These are phyloP conservation scores for Bonnemaisonia californica DNA, from an alignment of 31 red algal genomes.

Conservation along the genomic window DNA sequence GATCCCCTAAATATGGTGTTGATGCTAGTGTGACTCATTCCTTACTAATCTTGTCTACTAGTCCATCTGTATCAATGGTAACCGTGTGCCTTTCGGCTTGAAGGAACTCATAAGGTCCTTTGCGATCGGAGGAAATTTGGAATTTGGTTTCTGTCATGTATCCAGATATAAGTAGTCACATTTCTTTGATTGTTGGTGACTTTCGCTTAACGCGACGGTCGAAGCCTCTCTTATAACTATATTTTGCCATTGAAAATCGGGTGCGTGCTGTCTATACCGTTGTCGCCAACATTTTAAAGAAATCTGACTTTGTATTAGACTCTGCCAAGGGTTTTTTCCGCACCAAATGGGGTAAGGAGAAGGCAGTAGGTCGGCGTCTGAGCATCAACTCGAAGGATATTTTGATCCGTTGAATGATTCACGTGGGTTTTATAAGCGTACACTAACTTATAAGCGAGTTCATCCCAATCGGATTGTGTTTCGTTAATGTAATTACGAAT, in stretches of 20 bases:
- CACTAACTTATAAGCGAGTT: slow-evolving; percentile 5
- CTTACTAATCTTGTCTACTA: too few species aligned
- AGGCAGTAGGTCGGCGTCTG: background rate
- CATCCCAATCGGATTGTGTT: slow-evolving; percentile 28
- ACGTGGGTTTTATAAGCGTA: slow-evolving; percentile 49
- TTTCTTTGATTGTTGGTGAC: too few species aligned
- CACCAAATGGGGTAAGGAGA: background rate
- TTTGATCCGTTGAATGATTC: background rate
- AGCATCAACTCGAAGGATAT: slow-evolving; percentile 6
- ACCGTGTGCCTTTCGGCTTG: too few species aligned
- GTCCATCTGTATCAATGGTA: too few species aligned
- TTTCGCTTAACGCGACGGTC: background rate
- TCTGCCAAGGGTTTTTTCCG: background rate
- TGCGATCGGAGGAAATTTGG: too few species aligned
- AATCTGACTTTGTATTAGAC: background rate
- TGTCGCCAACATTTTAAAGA: background rate
- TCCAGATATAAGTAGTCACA: too few species aligned
- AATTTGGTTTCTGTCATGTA: too few species aligned
- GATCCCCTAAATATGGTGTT: too few species aligned
- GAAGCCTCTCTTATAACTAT: slow-evolving; percentile 2
- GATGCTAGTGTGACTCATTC: too few species aligned
- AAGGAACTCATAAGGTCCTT: too few species aligned
- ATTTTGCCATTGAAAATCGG: background rate
- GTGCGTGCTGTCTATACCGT: background rate
- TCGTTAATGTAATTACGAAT: slow-evolving; percentile 19